Base-by-base conservation (phyloP, 306 rosid genomes). In the Prunus padus region DNA sequence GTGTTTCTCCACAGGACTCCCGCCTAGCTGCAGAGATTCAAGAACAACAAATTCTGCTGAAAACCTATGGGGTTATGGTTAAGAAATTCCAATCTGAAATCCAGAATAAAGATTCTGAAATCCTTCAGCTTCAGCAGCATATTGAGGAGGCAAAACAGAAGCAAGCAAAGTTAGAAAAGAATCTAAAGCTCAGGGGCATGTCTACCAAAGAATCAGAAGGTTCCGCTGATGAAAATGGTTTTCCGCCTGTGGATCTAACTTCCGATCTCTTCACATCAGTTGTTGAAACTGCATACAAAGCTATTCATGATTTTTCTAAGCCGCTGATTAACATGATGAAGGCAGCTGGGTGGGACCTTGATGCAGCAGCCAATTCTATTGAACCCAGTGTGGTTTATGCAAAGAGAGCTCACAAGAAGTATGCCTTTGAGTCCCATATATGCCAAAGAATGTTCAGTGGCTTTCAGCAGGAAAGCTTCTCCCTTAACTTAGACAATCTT, bases 281-380 rank as follows among this genome's bases (percentile, higher is more conserved):
- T 8, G 89, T 88, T 59, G 99, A 96, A 85, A 91, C 93, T 56
- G 84, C 97, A 67, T 89, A 89, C 4, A 92, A 89, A 85, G 96
- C 99, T 61, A 90, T 92, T 78, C 99, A 96, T 62, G 99, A 96
- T 79, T 96, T 96, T 82, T 91, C 97, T n/a, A 96, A 96, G 79
- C 99, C 98, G 16, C 74, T 96, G 85, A 96, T 96, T 77, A 96
- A 92, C 87, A 96, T 96, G 99, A 90, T 96, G 99, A 96, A 96
- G 87, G 99, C 97, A 8, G 98, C 99, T 74, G 98, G 96, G 57
- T 96, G 99, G 99, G 98, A 96, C 89, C 99, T 96, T 42, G 99
- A 96, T 82, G 89, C 99, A 64, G 99, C 99, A 25, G 98, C 99
- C 49, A 86, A 84, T 86, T 92, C 99, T 12, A 91, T 96, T 0